Base-by-base conservation (phyloP, 2,329 filamentous ascomycete species). In the Penicillium oxalicum region DNA sequence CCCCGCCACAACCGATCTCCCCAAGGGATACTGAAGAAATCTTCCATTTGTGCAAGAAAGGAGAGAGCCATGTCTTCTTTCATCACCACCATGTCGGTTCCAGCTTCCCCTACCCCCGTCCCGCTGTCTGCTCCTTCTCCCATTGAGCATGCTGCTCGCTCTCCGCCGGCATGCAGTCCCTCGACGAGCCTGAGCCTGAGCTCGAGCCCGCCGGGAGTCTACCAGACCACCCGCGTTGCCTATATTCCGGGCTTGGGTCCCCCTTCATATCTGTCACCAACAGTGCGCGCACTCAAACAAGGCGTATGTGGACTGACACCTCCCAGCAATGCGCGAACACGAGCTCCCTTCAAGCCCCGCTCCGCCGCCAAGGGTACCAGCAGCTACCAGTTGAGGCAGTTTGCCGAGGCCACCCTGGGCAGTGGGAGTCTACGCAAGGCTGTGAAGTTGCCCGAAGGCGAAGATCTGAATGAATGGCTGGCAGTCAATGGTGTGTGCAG, bases 391-490 rank as follows among this genome's bases (percentile, higher is more conserved):
- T 78, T 98, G 60, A 86, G 93, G 70, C 93, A 98, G 70, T 98
- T 97, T 78, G 93, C 93, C 45, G 94, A 98, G 71, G 93, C 94
- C 40, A 98, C 93, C 9, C 79, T 98, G 34, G 93, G 93, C 33
- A 94, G 89, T 60, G 93, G 93, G 42, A 96, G 91, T 71, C 74
- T 98, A 72, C 83, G 90, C 63, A 97, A 98, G 75, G 90, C 95
- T 27, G 93, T 98, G 58, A 95, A 91, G 77, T 77, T 98, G 53
- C 93, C 94, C 11, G 94, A 98, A 66, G 93, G 94, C 50, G 93
- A 98, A 68, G 93, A 98, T 66, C 80, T 94, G 73, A 95, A 96
- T 67, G 93, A 98, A 72, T 98, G 93, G 93, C 74, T 98, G 53
- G 93, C 93, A 27, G 93, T 98, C 61, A 98, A 98, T 74, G 87